Evolutionary conservation across 2,329 filamentous ascomycete genomes (phyloP), one percentile per base, ranked within the genome.

Genomic region (Arthrobotrys megalospora): DNA sequence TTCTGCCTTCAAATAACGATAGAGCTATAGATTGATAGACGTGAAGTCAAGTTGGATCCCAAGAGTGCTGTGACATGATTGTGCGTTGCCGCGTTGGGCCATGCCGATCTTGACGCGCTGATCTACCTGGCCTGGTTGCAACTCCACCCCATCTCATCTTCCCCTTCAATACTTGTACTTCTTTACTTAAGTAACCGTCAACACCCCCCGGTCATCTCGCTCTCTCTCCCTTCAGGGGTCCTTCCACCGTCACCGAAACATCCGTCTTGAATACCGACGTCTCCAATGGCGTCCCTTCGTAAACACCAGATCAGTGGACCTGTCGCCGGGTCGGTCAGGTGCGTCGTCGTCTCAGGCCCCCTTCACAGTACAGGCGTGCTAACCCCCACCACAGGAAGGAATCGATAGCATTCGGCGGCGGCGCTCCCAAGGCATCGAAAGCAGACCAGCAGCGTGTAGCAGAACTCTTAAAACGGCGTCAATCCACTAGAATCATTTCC

Each of bases 391-490:
- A 28, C 28, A 79, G 69, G 28, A 69, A 70, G 38, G 66, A 73
- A 12, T 32, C 65, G 7, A 65, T 78, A 12, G 75, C 79, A 10
- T 67, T 71, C 8, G 69, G 48, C 34, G 76, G 52, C 6, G 63
- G 41, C 11, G 34, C 79, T 12, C 75, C 80, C 21, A 80, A 81
- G 53, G 67, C 81, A 41, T 79, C 80, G 12, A 79, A 73, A 63
- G 71, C 80, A 11, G 81, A 82, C 64, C 81, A 81, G 50, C 76
- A 82, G 58, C 88, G 89, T 81, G 91, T 90, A 48, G 89, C 90
- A 16, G 95, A 99, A 84, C 87, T 98, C 67, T 94, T 99, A 76
- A 98, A 98, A 86, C 89, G 94, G 81, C 88, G 96, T 81, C 99
- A 98, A 85, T 98, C 96, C 45, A 94, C 94, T 48, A 91, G 95